Percentiles rank a stretch among this genome's conserved stretches.
These are phyloP conservation scores for Corynascus novoguineensis DNA, from an alignment of 495 filamentous ascomycete species.

Conservation along the genomic window DNA sequence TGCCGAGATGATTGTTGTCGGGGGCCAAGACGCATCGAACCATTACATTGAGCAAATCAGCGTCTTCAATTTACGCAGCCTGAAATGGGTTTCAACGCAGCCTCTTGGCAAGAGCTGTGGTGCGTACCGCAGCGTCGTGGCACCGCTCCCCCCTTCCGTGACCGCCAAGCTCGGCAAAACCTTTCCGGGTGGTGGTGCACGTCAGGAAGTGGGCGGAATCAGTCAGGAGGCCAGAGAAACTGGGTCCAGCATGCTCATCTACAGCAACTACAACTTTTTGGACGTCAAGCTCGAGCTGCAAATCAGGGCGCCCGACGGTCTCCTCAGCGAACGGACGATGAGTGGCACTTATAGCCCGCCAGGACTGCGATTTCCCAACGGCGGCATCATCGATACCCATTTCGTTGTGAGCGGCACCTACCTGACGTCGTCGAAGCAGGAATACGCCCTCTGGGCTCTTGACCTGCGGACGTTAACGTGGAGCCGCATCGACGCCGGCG, in stretches of 20 bases:
- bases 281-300: constrained; percentile 95
- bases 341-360: constrained; percentile 79
- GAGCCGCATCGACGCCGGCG: constrained; percentile 94
- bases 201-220: constrained; percentile 33
- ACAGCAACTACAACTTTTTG: constrained; percentile 98
- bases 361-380: constrained; percentile 90
- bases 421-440: constrained; percentile 93
- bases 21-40: constrained; percentile 94
- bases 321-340: constrained; percentile 83
- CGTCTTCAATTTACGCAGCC: constrained; percentile 92
- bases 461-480: constrained; percentile 83
- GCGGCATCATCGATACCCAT: constrained; percentile 86
- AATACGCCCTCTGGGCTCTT: constrained; percentile 95
- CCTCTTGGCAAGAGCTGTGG: constrained; percentile 84
- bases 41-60: constrained; percentile 98
- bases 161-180: constrained; percentile 66
- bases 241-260: constrained; percentile 86
- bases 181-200: constrained; percentile 22
- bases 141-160: constrained; percentile 61
- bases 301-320: constrained; percentile 77
- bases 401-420: constrained; percentile 97
- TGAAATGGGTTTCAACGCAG: constrained; percentile 90
- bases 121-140: constrained; percentile 91
- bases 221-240: constrained; percentile 52
- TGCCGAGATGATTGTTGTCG: constrained; percentile 95